phyloP scores from a whole-genome alignment of 1,284 basidiomycete species.

The Grifola frondosa region DNA sequence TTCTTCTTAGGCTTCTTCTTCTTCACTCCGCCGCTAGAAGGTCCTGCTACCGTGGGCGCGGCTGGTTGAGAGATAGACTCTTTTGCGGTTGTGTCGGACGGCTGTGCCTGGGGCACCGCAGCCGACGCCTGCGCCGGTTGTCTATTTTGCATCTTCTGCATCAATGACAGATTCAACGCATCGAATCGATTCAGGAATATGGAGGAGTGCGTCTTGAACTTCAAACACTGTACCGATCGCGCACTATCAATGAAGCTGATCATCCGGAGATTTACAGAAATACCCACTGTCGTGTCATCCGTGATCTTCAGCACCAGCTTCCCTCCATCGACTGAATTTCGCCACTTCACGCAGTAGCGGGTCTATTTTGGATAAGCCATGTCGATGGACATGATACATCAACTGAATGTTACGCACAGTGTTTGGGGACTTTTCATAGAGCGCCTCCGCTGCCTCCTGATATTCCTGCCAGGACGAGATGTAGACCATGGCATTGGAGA shows the following conservation, averaged over 20 bases:
- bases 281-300: conserved; percentile 78
- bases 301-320: conserved; percentile 90
- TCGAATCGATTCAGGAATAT: conserved; percentile 96
- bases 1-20: conserved; percentile 60
- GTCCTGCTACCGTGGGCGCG: conserved; percentile 20
- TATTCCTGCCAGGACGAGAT: conserved; percentile 82
- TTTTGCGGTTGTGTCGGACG: conserved; percentile 23
- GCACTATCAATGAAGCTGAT: neutral
- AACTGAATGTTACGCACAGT: conserved; percentile 48
- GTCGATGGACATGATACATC: conserved; percentile 3
- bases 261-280: neutral
- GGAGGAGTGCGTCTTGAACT: conserved; percentile 91
- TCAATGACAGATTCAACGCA: conserved; percentile 78
- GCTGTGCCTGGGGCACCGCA: conserved; percentile 7
- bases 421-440: conserved; percentile 77
- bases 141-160: conserved; percentile 79
- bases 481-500: conserved; percentile 65
- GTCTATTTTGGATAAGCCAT: conserved; percentile 47
- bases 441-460: conserved; percentile 80
- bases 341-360: conserved; percentile 88
- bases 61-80: conserved; percentile 23
- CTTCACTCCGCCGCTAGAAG: conserved; percentile 42
- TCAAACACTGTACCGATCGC: conserved; percentile 74
- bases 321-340: conserved; percentile 59
- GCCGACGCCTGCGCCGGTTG: conserved; percentile 29